Evolutionary conservation across 1,284 basidiomycete species (phyloP).

Genomic region (Inonotus obliquus): DNA sequence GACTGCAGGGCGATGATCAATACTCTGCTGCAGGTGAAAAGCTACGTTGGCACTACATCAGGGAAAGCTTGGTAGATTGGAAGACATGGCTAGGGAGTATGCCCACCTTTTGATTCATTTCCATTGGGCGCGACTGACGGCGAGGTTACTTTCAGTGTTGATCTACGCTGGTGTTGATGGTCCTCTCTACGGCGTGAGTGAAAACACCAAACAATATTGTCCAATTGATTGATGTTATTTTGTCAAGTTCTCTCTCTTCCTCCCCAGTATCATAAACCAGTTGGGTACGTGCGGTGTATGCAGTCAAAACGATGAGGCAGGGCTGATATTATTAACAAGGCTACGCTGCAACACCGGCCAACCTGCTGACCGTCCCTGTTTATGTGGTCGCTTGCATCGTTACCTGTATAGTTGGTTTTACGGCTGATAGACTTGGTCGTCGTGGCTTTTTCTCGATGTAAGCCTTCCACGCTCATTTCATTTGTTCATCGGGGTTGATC

Average conservation of each 20-base stretch:
- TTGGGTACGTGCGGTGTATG: slow-evolving; percentile 2
- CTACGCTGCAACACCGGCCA: slow-evolving; percentile 66
- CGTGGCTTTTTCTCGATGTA: slow-evolving; percentile 63
- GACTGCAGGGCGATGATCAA: slow-evolving; percentile 67
- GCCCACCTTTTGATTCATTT: not conserved
- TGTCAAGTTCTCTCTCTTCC: slow-evolving; percentile 24
- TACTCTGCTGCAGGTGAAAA: slow-evolving; percentile 69
- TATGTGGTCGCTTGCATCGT: slow-evolving; percentile 61
- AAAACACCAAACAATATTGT: not conserved
- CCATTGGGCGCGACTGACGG: not conserved
- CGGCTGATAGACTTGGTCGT: slow-evolving; percentile 54
- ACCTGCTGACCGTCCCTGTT: slow-evolving; percentile 67
- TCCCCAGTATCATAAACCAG: slow-evolving; percentile 11
- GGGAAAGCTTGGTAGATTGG: slow-evolving; percentile 60
- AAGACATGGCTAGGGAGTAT: slow-evolving; percentile 68
- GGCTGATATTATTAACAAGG: slow-evolving; percentile 33
- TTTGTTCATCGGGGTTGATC: not conserved
- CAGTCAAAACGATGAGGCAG: not conserved
- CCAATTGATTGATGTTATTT: not conserved
- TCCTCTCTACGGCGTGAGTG: slow-evolving; percentile 41
- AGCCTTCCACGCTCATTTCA: slow-evolving; percentile 23
- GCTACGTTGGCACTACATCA: slow-evolving; percentile 57
- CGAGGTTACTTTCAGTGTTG: slow-evolving; percentile 15
- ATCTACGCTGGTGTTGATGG: slow-evolving; percentile 27
- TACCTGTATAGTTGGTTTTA: slow-evolving; percentile 59